These are phyloP conservation scores for Bryum argenteum DNA, from an alignment of 225 moss, liverwort and hornwort species.

Conservation along the genomic window DNA sequence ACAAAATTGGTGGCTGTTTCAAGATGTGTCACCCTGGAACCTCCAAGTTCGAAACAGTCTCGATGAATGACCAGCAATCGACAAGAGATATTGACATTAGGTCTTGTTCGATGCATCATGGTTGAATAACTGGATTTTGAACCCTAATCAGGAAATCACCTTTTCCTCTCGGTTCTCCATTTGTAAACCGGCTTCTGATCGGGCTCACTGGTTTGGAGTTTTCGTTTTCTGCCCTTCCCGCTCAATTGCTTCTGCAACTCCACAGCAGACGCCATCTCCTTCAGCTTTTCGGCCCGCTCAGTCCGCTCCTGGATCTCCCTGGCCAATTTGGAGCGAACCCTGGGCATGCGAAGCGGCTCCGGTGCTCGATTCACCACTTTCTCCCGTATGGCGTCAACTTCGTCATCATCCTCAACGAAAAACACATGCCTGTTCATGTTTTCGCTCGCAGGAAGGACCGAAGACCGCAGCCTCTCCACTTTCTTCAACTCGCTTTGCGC, in stretches of 20 bases:
- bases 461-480: constrained; percentile 69
- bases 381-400: constrained; percentile 40
- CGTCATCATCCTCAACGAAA: constrained; percentile 71
- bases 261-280: constrained; percentile 60
- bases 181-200: constrained; percentile 24
- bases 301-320: constrained; percentile 70
- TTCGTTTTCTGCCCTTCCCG: constrained; percentile 86
- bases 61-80: constrained; percentile 46
- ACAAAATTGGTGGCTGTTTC: constrained; percentile 44
- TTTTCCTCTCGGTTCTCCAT: constrained; percentile 79
- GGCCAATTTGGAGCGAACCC: constrained; percentile 43
- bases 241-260: constrained; percentile 74
- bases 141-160: constrained; percentile 29
- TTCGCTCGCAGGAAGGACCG: constrained; percentile 47
- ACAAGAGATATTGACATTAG: constrained; percentile 31
- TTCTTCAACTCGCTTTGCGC: constrained; percentile 87
- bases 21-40: constrained; percentile 55
- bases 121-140: constrained; percentile 4
- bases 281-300: constrained; percentile 73
- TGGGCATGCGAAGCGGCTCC: constrained; percentile 34
- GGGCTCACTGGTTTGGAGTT: constrained; percentile 48
- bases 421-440: constrained; percentile 66
- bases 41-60: constrained; percentile 53
- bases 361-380: constrained; percentile 33
- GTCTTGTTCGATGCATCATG: not conserved